These are phyloP conservation scores for Carex arenaria DNA, from an alignment of 202 grass and related monocot genomes.

Conservation along the genomic window DNA sequence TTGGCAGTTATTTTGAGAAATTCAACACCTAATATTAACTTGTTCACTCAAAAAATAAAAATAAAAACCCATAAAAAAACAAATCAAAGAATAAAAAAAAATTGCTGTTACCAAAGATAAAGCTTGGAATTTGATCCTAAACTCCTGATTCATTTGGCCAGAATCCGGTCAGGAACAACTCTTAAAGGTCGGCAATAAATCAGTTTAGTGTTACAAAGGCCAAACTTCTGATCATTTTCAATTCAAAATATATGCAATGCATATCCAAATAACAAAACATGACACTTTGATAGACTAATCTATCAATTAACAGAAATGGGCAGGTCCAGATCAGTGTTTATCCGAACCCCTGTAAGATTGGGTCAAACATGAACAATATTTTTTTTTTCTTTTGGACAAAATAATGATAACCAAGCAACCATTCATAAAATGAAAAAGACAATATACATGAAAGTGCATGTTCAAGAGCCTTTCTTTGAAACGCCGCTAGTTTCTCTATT, in stretches of 20 bases:
- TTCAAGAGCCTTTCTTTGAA: constrained; percentile 74
- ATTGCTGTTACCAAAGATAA: not conserved
- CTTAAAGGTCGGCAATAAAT: not conserved
- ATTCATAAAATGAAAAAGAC: not conserved
- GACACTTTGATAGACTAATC: not conserved
- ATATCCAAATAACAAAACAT: not conserved
- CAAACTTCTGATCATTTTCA: not conserved
- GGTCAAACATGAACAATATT: not conserved
- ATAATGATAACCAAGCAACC: not conserved
- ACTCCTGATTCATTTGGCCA: not conserved
- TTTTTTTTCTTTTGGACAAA: not conserved
- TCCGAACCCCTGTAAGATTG: not conserved
- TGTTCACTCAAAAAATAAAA: not conserved
- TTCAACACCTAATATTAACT: too few species aligned
- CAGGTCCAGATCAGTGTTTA: not conserved
- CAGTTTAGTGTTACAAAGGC: not conserved
- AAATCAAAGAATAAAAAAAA: not conserved
- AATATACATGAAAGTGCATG: constrained; percentile 82
- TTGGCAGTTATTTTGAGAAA: not conserved
- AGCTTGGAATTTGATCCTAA: not conserved
- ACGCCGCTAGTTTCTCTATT: constrained; percentile 64
- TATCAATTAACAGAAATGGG: not conserved
- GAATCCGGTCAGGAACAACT: not conserved
- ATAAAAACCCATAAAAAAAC: not conserved
- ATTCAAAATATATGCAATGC: not conserved